These are phyloP conservation scores for Xylaria sp. DNA, from an alignment of 2,329 filamentous ascomycete species.

Conservation along the genomic window DNA sequence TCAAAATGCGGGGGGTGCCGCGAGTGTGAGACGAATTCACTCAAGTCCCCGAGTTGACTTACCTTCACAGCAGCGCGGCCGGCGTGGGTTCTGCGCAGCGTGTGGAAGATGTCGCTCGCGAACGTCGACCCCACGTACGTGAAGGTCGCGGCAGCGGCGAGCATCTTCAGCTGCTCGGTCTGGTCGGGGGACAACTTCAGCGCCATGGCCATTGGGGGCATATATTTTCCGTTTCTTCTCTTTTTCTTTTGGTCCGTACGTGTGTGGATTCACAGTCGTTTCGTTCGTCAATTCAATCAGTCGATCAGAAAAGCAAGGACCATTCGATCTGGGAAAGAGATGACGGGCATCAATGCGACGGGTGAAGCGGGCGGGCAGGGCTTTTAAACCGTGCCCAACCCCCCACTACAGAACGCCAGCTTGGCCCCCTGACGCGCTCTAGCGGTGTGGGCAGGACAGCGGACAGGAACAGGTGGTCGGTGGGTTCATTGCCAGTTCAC, in stretches of 20 bases:
- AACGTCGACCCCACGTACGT: conserved; percentile 1
- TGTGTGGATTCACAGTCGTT: too few species aligned
- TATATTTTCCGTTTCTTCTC: too few species aligned
- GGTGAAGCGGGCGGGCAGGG: not conserved
- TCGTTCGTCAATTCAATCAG: not conserved
- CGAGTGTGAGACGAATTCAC: not conserved
- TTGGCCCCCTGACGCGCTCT: not conserved
- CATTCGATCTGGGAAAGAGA: not conserved
- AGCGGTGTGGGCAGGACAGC: not conserved
- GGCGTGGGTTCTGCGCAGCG: not conserved
- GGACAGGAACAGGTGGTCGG: too few species aligned
- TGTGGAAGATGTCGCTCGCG: not conserved
- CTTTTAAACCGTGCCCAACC: not conserved
- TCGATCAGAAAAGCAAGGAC: not conserved
- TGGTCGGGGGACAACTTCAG: not conserved
- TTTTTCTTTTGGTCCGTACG: too few species aligned
- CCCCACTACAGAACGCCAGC: too few species aligned
- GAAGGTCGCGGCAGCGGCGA: not conserved
- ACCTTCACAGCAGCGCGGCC: not conserved
- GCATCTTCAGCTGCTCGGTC: not conserved
- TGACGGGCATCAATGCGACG: not conserved
- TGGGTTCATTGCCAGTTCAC: not conserved
- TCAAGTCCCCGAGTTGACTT: not conserved
- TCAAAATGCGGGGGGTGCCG: too few species aligned
- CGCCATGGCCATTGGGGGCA: not conserved